phyloP scores from a whole-genome alignment of 1,284 basidiomycete genomes.

The Bondarzewia mesenterica region DNA sequence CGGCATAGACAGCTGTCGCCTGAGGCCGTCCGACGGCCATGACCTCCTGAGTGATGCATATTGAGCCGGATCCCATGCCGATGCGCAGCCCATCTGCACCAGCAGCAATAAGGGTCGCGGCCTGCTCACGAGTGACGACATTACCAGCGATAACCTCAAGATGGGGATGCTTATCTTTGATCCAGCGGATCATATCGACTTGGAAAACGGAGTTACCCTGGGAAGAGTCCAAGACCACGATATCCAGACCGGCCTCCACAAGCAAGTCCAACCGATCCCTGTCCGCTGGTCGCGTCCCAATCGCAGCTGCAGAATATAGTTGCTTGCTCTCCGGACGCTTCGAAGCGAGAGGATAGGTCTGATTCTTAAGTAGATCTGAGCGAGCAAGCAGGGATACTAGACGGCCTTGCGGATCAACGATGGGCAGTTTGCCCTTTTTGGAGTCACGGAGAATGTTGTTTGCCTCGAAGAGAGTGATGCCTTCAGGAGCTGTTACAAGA shows the following conservation, averaged over 20 bases:
- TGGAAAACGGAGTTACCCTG: conserved; percentile 96
- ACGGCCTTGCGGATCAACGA: conserved; percentile 70
- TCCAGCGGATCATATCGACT: conserved; percentile 93
- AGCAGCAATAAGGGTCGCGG: conserved; percentile 87
- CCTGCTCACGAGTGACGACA: conserved; percentile 97
- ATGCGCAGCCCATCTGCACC: conserved; percentile 93
- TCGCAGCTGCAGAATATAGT: conserved; percentile 94
- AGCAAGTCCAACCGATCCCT: conserved; percentile 80
- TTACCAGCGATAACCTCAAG: conserved; percentile 96
- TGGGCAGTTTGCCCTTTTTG: conserved; percentile 97
- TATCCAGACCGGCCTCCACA: conserved; percentile 92
- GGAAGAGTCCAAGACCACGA: conserved; percentile 92
- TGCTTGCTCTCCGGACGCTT: conserved; percentile 93
- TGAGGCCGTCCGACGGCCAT: conserved; percentile 99
- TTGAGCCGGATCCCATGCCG: conserved; percentile 97
- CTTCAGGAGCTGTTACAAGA: conserved; percentile 77
- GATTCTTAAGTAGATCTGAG: conserved; percentile 96
- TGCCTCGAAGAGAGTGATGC: conserved; percentile 86
- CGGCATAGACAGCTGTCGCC: conserved; percentile 92
- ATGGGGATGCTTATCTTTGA: conserved; percentile 79
- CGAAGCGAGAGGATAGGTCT: conserved; percentile 92
- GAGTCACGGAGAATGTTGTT: conserved; percentile 93
- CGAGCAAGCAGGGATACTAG: conserved; percentile 88
- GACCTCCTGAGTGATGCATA: conserved; percentile 99
- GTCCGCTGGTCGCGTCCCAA: conserved; percentile 91